Conservation (phyloP, 169 alveolate genomes). For the Cryptosporidium ryanae region DNA sequence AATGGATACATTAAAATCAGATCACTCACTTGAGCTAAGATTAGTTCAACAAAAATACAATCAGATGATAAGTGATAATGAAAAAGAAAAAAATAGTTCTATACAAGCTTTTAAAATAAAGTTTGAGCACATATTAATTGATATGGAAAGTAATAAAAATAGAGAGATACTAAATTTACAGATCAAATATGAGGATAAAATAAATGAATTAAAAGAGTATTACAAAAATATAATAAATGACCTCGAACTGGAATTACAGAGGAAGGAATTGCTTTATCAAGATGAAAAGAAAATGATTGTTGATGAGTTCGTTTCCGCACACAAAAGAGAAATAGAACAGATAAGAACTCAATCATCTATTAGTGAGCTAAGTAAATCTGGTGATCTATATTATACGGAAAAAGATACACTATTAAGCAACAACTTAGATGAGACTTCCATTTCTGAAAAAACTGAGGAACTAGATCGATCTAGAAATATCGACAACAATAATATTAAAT, state of each 20-base stretch:
- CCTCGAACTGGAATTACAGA: conserved; percentile 50
- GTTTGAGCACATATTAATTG: conserved; percentile 64
- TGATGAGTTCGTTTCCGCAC: conserved; percentile 50
- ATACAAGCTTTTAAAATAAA: conserved; percentile 64
- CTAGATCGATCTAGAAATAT: not conserved
- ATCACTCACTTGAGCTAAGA: conserved; percentile 65
- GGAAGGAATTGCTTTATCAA: conserved; percentile 52
- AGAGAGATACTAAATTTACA: conserved; percentile 60
- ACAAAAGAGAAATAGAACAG: conserved; percentile 39
- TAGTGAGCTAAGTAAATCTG: not conserved
- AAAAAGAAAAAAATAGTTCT: conserved; percentile 55
- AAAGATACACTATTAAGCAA: not conserved
- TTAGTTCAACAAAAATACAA: conserved; percentile 71
- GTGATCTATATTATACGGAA: not conserved
- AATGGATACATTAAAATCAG: conserved; percentile 57
- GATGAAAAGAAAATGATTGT: conserved; percentile 59
- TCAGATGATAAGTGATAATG: conserved; percentile 57
- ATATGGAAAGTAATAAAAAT: conserved; percentile 69
- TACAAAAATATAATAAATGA: conserved; percentile 40
- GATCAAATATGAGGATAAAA: conserved; percentile 60
- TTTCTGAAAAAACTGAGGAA: too few relatives aligned
- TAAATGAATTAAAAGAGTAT: conserved; percentile 50
- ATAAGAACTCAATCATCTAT: conserved; percentile 23
- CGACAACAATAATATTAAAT: not conserved
- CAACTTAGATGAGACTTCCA: too few relatives aligned